phyloP scores from a whole-genome alignment of 1,284 basidiomycete genomes.

The Stereum hirsutum region DNA sequence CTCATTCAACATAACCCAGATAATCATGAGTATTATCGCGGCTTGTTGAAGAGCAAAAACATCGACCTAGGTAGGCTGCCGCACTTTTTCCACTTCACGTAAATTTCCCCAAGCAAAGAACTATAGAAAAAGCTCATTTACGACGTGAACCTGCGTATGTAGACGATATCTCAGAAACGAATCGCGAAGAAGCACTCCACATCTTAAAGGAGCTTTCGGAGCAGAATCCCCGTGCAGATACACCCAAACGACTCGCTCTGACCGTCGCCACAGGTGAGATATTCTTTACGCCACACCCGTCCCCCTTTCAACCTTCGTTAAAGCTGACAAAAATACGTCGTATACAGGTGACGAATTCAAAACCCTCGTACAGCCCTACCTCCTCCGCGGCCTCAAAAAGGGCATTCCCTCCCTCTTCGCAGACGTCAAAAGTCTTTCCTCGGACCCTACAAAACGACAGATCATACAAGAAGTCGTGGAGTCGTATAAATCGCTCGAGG shows the following conservation, averaged over 20 bases:
- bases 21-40: slow-evolving; percentile 72
- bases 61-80: slow-evolving; percentile 47
- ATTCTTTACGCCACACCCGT: background rate
- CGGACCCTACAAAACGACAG: slow-evolving; percentile 51
- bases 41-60: slow-evolving; percentile 60
- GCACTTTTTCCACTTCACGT: background rate
- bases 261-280: slow-evolving; percentile 12
- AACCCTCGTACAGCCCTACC: slow-evolving; percentile 59
- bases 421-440: slow-evolving; percentile 85
- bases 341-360: slow-evolving; percentile 54
- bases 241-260: slow-evolving; percentile 68
- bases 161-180: slow-evolving; percentile 40
- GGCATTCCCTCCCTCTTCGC: slow-evolving; percentile 94
- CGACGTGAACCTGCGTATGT: no score
- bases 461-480: slow-evolving; percentile 70
- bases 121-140: no score
- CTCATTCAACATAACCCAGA: slow-evolving; percentile 87
- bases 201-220: slow-evolving; percentile 51
- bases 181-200: slow-evolving; percentile 44
- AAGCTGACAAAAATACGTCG: background rate
- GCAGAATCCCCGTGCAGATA: slow-evolving; percentile 60
- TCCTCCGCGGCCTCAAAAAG: slow-evolving; percentile 67
- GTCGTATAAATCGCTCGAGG: slow-evolving; percentile 32
- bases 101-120: no score
- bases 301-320: slow-evolving; percentile 1